Evolutionary conservation across 2,329 filamentous ascomycete species (phyloP), one percentile per base, ranked within the genome.

Genomic region (Claviceps africana): DNA sequence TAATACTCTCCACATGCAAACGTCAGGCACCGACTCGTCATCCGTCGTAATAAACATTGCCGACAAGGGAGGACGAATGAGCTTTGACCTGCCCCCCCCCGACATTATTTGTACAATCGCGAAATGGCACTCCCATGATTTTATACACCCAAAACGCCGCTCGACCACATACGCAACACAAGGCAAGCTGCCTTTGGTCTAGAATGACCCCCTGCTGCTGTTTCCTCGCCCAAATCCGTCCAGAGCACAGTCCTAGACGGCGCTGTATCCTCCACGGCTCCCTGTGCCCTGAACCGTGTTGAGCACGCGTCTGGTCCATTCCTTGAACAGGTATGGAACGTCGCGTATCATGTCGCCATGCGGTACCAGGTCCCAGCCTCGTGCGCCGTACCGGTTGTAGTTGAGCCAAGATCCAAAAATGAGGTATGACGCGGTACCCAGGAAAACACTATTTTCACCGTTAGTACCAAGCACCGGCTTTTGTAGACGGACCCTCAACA

Each of bases 361-460:
- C 15, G 93, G 93, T 19, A 97, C 75, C 19, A 96, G 77, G 62
- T 97, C 93, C 90, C 90, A 97, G 53, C 93, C 93, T 45, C 91
- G 79, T 50, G 91, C 90, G 47, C 91, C 91, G 68, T 95, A 95
- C 56, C 90, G 86, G 72, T 89, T 96, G 77, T 97, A 97, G 74
- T 97, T 97, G 66, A 97, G 82, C 93, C 93, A 98, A 21, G 90
- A 95, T 57, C 91, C 90, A 64, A 97, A 97, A 66, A 97, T 95
- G 58, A 98, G 83, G 71, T 97, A 98, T 25, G 90, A 73, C 2
- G 93, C 88, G 42, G 82, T 85, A 46, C 80, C 80, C 56, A 97
- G 77, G 78, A 98, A 98, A 54, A 85, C 71, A 59, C 90, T 95
- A 58, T 21, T 3, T 1, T 30, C 11, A 28, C 8, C 4, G 47